A percentile compares a stretch with the other conserved stretches of the same genome.
These are phyloP conservation scores for Hypericum androsaemum DNA, from an alignment of 345 rosid species.

Conservation along the genomic window DNA sequence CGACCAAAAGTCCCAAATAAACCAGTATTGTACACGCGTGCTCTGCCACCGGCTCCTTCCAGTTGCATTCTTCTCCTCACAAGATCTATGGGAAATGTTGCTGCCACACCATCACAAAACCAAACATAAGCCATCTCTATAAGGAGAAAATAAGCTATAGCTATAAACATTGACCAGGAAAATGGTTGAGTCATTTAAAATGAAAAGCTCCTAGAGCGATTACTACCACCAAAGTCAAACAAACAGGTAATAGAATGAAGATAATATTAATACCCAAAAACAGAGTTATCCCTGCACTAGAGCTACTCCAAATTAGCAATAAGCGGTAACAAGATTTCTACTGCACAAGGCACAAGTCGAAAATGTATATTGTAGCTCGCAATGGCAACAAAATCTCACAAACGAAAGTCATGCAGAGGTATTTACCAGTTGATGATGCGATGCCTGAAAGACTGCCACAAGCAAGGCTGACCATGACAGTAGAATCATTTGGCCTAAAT, in stretches of 20 bases:
- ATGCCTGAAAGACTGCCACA: constrained; percentile 97
- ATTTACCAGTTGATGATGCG: constrained; percentile 92
- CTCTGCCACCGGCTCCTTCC: constrained; percentile 82
- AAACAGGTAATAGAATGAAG: too few species aligned
- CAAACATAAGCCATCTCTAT: neutral
- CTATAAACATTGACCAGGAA: neutral
- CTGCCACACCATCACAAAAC: constrained; percentile 25
- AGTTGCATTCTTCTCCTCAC: constrained; percentile 89
- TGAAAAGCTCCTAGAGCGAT: too few species aligned
- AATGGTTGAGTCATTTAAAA: too few species aligned
- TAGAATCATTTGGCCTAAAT: constrained; percentile 71
- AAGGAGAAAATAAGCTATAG: neutral
- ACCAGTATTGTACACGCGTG: constrained; percentile 60
- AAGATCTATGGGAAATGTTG: constrained; percentile 84
- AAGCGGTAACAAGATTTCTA: too few species aligned
- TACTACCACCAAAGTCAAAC: too few species aligned
- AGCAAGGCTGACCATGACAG: constrained; percentile 58
- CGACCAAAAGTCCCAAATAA: constrained; percentile 59
- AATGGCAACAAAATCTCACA: neutral
- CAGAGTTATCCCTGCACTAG: too few species aligned
- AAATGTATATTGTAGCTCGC: too few species aligned
- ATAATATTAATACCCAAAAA: too few species aligned
- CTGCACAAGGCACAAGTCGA: too few species aligned
- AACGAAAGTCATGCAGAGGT: constrained; percentile 7
- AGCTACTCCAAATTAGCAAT: too few species aligned